Evolutionary conservation across 2,329 filamentous ascomycete genomes (phyloP).

Genomic region (Cytospora paraplurivora): DNA sequence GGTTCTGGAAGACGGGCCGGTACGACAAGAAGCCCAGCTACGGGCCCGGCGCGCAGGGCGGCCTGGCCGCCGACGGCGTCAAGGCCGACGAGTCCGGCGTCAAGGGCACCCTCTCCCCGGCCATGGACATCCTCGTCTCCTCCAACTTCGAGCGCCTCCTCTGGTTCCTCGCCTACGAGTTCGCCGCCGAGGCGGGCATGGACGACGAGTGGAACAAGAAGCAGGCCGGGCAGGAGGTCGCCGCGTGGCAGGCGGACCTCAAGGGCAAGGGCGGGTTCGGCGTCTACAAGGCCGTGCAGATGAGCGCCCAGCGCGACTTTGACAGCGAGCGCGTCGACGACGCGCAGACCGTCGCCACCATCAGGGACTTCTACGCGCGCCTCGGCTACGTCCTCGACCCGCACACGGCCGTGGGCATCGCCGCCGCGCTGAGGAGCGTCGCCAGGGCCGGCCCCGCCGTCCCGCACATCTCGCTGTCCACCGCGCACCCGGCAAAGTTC

Average conservation of each 20-base stretch:
- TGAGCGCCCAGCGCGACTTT: conserved; percentile 72
- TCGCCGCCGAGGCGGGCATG: conserved; percentile 60
- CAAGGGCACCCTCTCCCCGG: conserved; percentile 88
- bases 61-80: conserved; percentile 63
- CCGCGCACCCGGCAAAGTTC: conserved; percentile 96
- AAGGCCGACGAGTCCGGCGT: conserved; percentile 72
- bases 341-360: conserved; percentile 68
- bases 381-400: conserved; percentile 81
- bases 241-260: conserved; percentile 75
- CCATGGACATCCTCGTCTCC: conserved; percentile 96
- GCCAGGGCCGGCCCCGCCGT: conserved; percentile 53
- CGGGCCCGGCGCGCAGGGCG: conserved; percentile 60
- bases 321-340: conserved; percentile 75
- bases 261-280: conserved; percentile 81
- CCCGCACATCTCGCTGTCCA: conserved; percentile 83
- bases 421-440: conserved; percentile 72
- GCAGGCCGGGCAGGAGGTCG: conserved; percentile 75
- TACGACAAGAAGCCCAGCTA: conserved; percentile 82
- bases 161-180: conserved; percentile 86
- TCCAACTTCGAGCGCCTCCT: conserved; percentile 96
- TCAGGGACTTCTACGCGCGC: conserved; percentile 55
- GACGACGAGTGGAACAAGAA: conserved; percentile 67
- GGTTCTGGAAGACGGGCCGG: conserved; percentile 87
- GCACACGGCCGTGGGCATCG: conserved; percentile 85
- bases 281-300: conserved; percentile 73